Percentiles rank a stretch among this genome's conserved stretches.
Evolutionary conservation across 768 basidiomycete genomes (phyloP).

Genomic region (Clavulina sp.): DNA sequence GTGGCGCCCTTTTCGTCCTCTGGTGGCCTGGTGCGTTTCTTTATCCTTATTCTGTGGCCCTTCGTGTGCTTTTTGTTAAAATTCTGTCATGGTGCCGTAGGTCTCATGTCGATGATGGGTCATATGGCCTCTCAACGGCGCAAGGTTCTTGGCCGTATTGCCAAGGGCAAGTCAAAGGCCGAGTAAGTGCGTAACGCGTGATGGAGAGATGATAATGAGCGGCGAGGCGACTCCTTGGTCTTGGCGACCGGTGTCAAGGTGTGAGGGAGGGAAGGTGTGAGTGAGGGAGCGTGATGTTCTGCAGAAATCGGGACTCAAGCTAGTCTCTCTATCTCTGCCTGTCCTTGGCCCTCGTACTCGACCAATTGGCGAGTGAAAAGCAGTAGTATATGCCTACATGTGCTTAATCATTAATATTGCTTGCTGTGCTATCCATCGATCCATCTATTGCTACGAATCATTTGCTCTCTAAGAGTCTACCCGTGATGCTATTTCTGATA

Average conservation of each 20-base stretch:
- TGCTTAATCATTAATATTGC: background rate
- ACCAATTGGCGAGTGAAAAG: too few relatives aligned
- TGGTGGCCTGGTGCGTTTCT: slow-evolving; percentile 74
- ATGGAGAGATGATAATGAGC: background rate
- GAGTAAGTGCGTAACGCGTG: background rate
- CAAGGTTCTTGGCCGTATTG: slow-evolving; percentile 29
- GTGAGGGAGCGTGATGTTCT: too few relatives aligned
- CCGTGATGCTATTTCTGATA: too few relatives aligned
- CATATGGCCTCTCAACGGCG: slow-evolving; percentile 23
- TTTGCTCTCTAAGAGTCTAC: too few relatives aligned
- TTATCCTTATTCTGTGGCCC: slow-evolving; percentile 6
- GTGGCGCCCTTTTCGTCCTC: slow-evolving; percentile 43
- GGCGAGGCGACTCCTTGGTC: background rate
- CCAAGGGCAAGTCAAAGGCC: background rate
- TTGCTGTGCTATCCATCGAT: too few relatives aligned
- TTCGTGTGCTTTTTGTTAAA: slow-evolving; percentile 4
- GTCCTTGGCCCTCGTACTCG: too few relatives aligned
- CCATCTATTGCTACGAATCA: too few relatives aligned
- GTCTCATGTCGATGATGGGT: slow-evolving; percentile 41
- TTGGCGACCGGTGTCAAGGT: too few relatives aligned
- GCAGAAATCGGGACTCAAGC: too few relatives aligned
- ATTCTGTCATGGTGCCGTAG: slow-evolving; percentile 26
- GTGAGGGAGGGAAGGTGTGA: too few relatives aligned
- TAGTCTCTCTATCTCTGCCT: too few relatives aligned
- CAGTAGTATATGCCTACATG: background rate